Evolutionary conservation across 176 grass and related monocot genomes (phyloP).

Genomic region (Dendrocalamus sinicus): DNA sequence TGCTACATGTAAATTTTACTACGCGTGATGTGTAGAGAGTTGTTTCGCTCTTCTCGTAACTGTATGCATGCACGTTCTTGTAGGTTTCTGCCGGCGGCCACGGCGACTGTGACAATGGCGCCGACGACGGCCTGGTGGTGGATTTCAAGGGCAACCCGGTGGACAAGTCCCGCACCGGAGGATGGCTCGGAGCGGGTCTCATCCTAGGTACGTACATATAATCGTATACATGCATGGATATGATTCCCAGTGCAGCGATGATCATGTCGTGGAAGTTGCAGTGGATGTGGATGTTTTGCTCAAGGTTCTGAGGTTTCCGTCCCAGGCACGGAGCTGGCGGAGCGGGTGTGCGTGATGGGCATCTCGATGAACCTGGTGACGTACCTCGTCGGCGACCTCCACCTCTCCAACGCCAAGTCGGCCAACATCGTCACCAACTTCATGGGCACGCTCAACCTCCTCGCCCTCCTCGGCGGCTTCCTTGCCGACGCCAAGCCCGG

Average conservation of each 20-base stretch:
- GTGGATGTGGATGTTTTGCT: background rate
- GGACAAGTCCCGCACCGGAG: conserved; percentile 49
- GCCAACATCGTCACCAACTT: conserved; percentile 74
- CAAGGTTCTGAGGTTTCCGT: background rate
- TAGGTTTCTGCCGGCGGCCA: conserved; percentile 46
- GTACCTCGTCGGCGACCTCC: conserved; percentile 63
- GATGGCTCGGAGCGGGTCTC: conserved; percentile 65
- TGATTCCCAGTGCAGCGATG: background rate
- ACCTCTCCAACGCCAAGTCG: conserved; percentile 59
- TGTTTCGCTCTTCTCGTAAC: conserved; percentile 4
- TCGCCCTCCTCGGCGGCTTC: conserved; percentile 66
- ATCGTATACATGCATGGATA: background rate
- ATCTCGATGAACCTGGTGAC: conserved; percentile 79
- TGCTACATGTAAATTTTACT: background rate
- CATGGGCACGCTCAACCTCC: conserved; percentile 74
- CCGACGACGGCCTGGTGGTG: conserved; percentile 29
- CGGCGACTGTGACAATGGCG: background rate
- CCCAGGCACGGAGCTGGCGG: conserved; percentile 55
- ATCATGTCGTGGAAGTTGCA: background rate
- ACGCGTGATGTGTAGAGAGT: background rate
- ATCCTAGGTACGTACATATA: conserved; percentile 41
- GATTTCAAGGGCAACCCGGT: conserved; percentile 60
- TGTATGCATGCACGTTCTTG: background rate
- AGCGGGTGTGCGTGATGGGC: conserved; percentile 70
- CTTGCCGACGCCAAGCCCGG: conserved; percentile 67